Evolutionary conservation across 2,329 filamentous ascomycete species (phyloP), one percentile per base, ranked within the genome.

Genomic region (Apiospora sp.): DNA sequence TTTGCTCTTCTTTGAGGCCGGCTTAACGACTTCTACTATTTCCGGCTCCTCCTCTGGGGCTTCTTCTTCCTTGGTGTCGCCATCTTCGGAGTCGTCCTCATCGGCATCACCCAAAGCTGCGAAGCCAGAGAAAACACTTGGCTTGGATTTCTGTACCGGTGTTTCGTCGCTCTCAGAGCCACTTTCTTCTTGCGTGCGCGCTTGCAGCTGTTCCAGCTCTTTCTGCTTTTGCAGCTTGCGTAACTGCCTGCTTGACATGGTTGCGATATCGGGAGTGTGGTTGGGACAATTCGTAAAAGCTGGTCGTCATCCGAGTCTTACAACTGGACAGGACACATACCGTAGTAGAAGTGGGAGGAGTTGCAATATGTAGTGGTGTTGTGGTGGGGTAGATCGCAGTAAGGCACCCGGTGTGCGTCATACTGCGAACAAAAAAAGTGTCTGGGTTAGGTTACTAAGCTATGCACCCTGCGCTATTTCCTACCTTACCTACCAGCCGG

Each of bases 91-190:
- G 4, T 83, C 80, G 3, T 85, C 82, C 3, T 84, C 85, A 22
- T 84, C 84, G 3, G 80, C 82, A 22, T 81, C 85, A 7, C 81
- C 87, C 0, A 91, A 81, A 0, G 88, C 87, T 12, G 88, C 88
- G 73, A 86, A 85, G 0, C 80, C 83, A 0, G 84, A 81, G 75
- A 91, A 91, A 12, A 85, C 75, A 74, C 85, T 88, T 14, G 81
- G 77, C 44, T 85, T 84, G 14, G 85, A 81, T 75, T 83, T 86
- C 10, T 76, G 77, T 13, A 80, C 74, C 3, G 81, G 77, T 58
- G 78, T 78, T 10, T 82, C 80, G 0, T 81, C 82, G 49, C 78
- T 80, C 46, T 76, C 76, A 58, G 72, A 70, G 10, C 77, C 83
- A 19, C 83, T 83, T 43, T 84, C 83, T 14, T 82, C 76, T 13